A percentile compares a stretch with the other conserved stretches of the same genome.
These are phyloP conservation scores for Diaporthe aspalathi DNA, from an alignment of 2,329 filamentous ascomycete species.

Conservation along the genomic window DNA sequence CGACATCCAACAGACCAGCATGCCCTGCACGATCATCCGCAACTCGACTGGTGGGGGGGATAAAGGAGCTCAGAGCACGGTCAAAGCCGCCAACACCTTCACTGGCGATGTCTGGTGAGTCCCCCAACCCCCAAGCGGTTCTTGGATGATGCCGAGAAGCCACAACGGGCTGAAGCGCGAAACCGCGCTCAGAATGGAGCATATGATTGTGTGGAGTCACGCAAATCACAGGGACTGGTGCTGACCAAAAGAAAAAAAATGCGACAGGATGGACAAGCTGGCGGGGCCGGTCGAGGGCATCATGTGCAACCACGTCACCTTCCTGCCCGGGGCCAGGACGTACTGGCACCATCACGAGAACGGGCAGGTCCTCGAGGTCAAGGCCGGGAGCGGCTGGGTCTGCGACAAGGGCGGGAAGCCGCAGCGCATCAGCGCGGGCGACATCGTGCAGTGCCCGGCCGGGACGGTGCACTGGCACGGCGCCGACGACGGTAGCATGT, in stretches of 20 bases:
- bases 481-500: conserved; percentile 52
- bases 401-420: conserved; percentile 54
- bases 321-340: conserved; percentile 56
- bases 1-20: neutral
- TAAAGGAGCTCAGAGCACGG: conserved; percentile 23
- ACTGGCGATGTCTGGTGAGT: conserved; percentile 31
- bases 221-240: neutral
- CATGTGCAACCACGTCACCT: conserved; percentile 49
- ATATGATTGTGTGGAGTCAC: neutral
- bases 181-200: too few species aligned
- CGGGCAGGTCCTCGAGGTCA: conserved; percentile 56
- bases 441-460: conserved; percentile 53
- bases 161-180: neutral
- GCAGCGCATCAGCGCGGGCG: conserved; percentile 51
- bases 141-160: neutral
- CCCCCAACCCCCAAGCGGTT: neutral
- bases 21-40: conserved; percentile 34
- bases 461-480: conserved; percentile 59
- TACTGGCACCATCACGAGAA: conserved; percentile 58
- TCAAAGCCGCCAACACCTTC: conserved; percentile 35
- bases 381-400: conserved; percentile 54
- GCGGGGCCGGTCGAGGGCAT: conserved; percentile 25
- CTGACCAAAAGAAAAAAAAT: too few species aligned
- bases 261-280: conserved; percentile 32
- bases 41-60: conserved; percentile 30